Evolutionary conservation across 129 eudicot species (phyloP).

Genomic region (Smallanthus sonchifolius): DNA sequence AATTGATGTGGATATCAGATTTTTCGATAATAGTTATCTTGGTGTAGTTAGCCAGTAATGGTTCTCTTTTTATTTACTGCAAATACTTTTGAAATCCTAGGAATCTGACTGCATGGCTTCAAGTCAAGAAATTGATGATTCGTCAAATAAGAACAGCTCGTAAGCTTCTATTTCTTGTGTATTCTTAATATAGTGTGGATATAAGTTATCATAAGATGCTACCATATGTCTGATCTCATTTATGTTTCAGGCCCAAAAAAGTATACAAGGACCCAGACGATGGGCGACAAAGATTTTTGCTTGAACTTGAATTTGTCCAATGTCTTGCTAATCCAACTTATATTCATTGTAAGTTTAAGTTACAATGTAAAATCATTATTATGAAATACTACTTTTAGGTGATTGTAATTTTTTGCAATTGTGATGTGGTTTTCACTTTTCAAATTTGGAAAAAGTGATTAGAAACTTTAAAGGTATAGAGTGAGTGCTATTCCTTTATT

Average conservation of each 20-base stretch:
- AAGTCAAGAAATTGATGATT: slow-evolving; percentile 33
- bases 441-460: background rate
- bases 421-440: background rate
- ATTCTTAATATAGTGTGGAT: background rate
- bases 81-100: background rate
- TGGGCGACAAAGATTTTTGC: slow-evolving; percentile 92
- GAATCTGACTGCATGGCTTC: slow-evolving; percentile 33
- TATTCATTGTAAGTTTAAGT: slow-evolving; percentile 63
- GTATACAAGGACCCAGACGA: slow-evolving; percentile 90
- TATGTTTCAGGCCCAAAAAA: slow-evolving; percentile 55
- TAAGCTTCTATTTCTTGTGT: slow-evolving; percentile 25
- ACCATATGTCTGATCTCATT: background rate
- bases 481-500: background rate
- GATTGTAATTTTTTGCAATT: background rate
- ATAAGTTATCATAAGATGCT: background rate
- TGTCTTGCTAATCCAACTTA: slow-evolving; percentile 97
- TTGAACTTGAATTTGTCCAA: slow-evolving; percentile 88
- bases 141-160: slow-evolving; percentile 33
- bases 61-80: background rate
- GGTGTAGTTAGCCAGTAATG: background rate
- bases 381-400: background rate
- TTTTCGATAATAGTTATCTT: background rate
- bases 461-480: background rate
- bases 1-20: background rate
- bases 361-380: background rate